phyloP scores from a whole-genome alignment of 768 basidiomycete genomes.

The Macrolepiota dolichaula region DNA sequence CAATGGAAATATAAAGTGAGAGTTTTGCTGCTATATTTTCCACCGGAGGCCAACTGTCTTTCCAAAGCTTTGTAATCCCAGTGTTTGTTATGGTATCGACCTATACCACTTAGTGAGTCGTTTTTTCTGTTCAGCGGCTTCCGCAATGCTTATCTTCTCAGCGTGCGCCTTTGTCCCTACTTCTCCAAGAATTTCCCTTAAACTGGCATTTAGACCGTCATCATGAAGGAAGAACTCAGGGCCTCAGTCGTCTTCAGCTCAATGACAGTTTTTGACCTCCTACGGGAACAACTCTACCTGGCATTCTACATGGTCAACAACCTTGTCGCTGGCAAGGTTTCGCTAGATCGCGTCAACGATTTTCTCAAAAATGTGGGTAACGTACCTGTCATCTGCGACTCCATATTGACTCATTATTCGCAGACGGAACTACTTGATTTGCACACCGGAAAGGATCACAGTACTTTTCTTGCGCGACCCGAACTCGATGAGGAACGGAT shows the following conservation, averaged over 20 bases:
- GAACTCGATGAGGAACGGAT: constrained; percentile 25
- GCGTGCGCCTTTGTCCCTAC: constrained; percentile 5
- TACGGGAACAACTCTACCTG: constrained; percentile 49
- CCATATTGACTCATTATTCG: background rate
- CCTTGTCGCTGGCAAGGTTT: constrained; percentile 50
- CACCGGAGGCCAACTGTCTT: background rate
- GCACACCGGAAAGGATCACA: constrained; percentile 21
- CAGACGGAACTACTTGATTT: constrained; percentile 46
- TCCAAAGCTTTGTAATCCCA: constrained; percentile 53
- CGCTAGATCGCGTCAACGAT: constrained; percentile 48
- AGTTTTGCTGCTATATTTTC: constrained; percentile 13
- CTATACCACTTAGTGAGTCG: constrained; percentile 50
- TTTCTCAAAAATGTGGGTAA: constrained; percentile 34
- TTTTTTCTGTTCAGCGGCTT: background rate
- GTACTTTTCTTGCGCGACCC: constrained; percentile 15
- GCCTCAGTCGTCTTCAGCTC: constrained; percentile 47
- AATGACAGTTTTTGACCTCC: constrained; percentile 63
- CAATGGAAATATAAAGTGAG: constrained; percentile 47
- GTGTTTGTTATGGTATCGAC: constrained; percentile 62
- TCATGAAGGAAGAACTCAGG: constrained; percentile 34
- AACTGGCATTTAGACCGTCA: constrained; percentile 25
- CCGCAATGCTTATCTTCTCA: background rate
- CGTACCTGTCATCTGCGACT: background rate
- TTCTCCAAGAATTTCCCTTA: background rate
- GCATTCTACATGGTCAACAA: constrained; percentile 26